Base-by-base conservation (phyloP, 495 filamentous ascomycete species). In the Aspergillus olivimuriae region DNA sequence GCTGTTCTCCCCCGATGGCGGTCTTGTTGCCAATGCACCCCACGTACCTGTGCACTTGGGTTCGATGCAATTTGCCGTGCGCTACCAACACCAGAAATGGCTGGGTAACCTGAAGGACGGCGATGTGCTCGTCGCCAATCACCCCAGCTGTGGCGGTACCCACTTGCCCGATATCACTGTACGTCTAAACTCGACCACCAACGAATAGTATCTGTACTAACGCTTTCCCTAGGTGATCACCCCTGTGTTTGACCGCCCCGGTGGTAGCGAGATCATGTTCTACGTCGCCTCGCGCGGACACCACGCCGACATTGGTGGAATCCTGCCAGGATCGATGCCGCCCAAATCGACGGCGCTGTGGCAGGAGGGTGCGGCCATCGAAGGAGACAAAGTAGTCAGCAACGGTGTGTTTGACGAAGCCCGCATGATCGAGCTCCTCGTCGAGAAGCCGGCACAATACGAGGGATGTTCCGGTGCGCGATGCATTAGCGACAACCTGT, bases 301-400 rank as follows among this genome's bases (percentile, higher is more conserved):
- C 58, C 92, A 98, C 49, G 92, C 92, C 2, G 92, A 98, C 60
- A 97, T 98, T 51, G 92, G 92, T 11, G 92, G 92, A 21, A 96
- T 96, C 41, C 77, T 95, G 4, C 91, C 92, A 1, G 92, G 92
- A 7, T 94, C 87, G 28, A 98, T 98, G 92, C 92, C 92, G 1
- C 92, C 92, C 1, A 85, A 95, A 48, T 95, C 90, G 2, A 80
- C 84, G 4, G 92, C 96, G 54, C 76, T 98, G 0, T 96, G 74
- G 69, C 91, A 98, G 61, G 92, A 98, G 66, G 92, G 92, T 7
- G 91, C 94, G 0, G 79, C 89, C 8, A 94, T 98, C 52, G 89
- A 92, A 62, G 84, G 83, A 8, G 94, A 96, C 59, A 96, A 94
- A 65, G 75, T 98, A 2, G 91, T 98, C 34, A 90, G 80, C 37